These are phyloP conservation scores for Backusella psychrophila DNA, from an alignment of 192 early-diverging fungal species.

Conservation along the genomic window DNA sequence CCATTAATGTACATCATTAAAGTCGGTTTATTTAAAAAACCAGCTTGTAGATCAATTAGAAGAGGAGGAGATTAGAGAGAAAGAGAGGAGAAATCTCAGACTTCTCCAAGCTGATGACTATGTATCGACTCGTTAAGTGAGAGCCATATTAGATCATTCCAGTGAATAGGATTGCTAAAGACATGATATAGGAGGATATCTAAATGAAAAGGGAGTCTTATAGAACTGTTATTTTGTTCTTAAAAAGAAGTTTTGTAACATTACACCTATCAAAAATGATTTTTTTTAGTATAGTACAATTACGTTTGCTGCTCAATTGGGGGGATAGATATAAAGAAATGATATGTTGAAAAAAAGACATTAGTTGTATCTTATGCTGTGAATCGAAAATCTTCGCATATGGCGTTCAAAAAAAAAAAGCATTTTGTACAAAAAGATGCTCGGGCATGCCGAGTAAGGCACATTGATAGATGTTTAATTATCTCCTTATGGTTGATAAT, in stretches of 20 bases:
- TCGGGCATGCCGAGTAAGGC: background rate
- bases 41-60: background rate
- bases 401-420: background rate
- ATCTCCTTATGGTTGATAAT: constrained; percentile 1
- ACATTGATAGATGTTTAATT: background rate
- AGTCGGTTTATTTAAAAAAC: background rate
- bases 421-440: background rate
- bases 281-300: background rate
- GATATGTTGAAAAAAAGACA: background rate
- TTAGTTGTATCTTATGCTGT: background rate
- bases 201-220: background rate
- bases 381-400: background rate
- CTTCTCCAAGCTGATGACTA: background rate
- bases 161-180: background rate
- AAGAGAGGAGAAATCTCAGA: background rate
- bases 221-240: background rate
- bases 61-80: background rate
- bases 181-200: background rate
- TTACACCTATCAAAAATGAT: background rate
- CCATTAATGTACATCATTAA: background rate
- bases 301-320: background rate
- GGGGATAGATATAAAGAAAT: background rate
- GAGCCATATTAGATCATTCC: background rate
- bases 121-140: background rate
- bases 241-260: background rate